phyloP scores from a whole-genome alignment of 805 yeast genomes.

The Spathaspora sp. region DNA sequence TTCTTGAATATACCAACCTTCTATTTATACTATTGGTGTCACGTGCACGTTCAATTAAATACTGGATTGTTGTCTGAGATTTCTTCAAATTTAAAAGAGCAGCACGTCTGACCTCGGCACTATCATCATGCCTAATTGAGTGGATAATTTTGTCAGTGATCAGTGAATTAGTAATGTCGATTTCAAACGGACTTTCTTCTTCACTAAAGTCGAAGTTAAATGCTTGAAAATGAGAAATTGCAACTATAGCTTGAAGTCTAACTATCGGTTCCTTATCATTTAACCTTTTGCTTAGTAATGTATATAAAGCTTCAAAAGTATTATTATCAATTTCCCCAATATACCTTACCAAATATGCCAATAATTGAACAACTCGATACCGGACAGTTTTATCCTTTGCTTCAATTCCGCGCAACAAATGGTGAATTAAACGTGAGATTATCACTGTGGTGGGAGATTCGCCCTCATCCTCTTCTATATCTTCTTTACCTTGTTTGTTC shows the following conservation, averaged over 20 bases:
- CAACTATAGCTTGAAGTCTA: conserved; percentile 79
- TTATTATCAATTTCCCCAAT: conserved; percentile 75
- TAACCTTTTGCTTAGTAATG: conserved; percentile 58
- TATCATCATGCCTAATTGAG: conserved; percentile 72
- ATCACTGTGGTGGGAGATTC: conserved; percentile 48
- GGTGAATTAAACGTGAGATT: conserved; percentile 57
- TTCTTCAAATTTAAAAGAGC: conserved; percentile 70
- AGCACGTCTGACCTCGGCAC: conserved; percentile 86
- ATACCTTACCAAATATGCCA: conserved; percentile 67
- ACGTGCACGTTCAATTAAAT: conserved; percentile 74
- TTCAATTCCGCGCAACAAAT: conserved; percentile 72
- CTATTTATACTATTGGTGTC: conserved; percentile 74
- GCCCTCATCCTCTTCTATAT: conserved; percentile 27
- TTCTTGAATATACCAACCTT: conserved; percentile 64
- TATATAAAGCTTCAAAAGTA: conserved; percentile 58
- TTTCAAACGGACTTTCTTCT: conserved; percentile 34
- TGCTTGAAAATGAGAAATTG: conserved; percentile 72
- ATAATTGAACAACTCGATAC: conserved; percentile 71
- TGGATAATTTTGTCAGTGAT: conserved; percentile 24
- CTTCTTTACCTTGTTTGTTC: conserved; percentile 10
- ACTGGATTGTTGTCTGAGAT: conserved; percentile 48
- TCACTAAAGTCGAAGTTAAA: conserved; percentile 30
- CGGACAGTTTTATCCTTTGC: conserved; percentile 76
- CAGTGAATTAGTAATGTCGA: conserved; percentile 5
- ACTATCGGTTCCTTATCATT: conserved; percentile 75